Conservation (phyloP, 257 asterid genomes). For the Osmanthus fragrans region DNA sequence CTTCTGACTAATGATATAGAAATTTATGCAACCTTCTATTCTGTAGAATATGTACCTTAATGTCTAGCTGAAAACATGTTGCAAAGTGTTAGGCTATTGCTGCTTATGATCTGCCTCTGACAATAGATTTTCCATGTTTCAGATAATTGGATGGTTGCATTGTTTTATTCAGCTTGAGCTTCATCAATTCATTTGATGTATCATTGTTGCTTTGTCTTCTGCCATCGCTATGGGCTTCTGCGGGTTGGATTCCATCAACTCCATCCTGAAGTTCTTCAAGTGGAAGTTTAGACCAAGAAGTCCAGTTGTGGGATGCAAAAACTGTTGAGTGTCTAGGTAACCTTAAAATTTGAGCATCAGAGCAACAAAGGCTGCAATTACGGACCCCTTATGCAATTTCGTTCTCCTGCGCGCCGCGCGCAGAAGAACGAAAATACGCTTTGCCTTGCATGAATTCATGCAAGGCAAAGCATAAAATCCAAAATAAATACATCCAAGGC, state of each 20-base stretch:
- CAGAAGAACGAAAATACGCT: too few relatives aligned
- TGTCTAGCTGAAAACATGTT: background rate
- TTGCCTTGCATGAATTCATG: too few relatives aligned
- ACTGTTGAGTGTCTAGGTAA: slow-evolving; percentile 77
- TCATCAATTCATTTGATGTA: background rate
- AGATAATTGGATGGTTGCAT: slow-evolving; percentile 15
- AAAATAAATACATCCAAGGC: too few relatives aligned
- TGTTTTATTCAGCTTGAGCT: slow-evolving; percentile 23
- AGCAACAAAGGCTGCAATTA: too few relatives aligned
- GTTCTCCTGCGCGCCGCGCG: too few relatives aligned
- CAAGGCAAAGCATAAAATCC: too few relatives aligned
- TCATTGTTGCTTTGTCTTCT: slow-evolving; percentile 14
- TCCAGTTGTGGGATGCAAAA: slow-evolving; percentile 86
- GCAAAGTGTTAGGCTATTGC: background rate
- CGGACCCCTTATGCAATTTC: too few relatives aligned
- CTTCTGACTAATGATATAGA: background rate
- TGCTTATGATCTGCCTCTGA: slow-evolving; percentile 9
- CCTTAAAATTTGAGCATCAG: too few relatives aligned
- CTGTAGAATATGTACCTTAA: background rate
- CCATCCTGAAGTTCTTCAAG: slow-evolving; percentile 77
- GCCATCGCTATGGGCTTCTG: slow-evolving; percentile 12
- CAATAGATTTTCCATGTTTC: background rate
- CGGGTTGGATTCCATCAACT: slow-evolving; percentile 98
- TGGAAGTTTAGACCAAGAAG: slow-evolving; percentile 99
- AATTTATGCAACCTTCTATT: background rate